Base-by-base conservation (phyloP, 2,329 filamentous ascomycete genomes). In the Spiromastix sp. region DNA sequence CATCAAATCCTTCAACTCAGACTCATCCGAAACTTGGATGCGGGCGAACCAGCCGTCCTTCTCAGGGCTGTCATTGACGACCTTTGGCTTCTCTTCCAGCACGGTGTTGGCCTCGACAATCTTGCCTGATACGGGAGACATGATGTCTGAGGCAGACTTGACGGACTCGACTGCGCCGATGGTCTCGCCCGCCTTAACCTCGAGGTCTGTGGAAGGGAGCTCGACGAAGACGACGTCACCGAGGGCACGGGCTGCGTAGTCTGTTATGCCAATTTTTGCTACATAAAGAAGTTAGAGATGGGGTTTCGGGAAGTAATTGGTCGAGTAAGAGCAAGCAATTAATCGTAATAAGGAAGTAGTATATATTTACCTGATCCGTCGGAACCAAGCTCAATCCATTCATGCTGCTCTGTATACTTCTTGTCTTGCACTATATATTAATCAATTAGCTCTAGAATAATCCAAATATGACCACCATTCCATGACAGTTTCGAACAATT, bases 141-240 rank as follows among this genome's bases (percentile, higher is more conserved):
- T 81, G 69, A 98, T 94, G 60, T 98, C 91, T 44, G 85, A 89
- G n/a, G 91, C 91, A 43, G 82, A 91, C 72, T 98, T 98, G 62
- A 98, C 91, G 2, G 86, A 95, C 70, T 98, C 91, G 50, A 98
- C 89, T 41, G 89, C 86, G 48, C 91, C 91, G 48, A 96, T 82
- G 45, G 81, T 72, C 56, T 96, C 89, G 52, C 86, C 86, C 38
- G 78, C 73, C 39, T 64, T 63, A 42, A 93, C 72, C 50, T 80
- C 74, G 48, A 78, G 67, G 46, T 77, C 80, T 37, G 70, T 56
- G 47, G 79, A 70, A 38, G 91, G 91, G 19, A 98, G 81, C 71
- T 98, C 91, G 53, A 96, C 86, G 68, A 83, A 98, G 56, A 98
- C 89, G 40, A 96, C 87, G 59, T 98, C 91, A 48, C 91, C 91